Conservation (phyloP, 495 filamentous ascomycete genomes). For the Neurospora terricola region DNA sequence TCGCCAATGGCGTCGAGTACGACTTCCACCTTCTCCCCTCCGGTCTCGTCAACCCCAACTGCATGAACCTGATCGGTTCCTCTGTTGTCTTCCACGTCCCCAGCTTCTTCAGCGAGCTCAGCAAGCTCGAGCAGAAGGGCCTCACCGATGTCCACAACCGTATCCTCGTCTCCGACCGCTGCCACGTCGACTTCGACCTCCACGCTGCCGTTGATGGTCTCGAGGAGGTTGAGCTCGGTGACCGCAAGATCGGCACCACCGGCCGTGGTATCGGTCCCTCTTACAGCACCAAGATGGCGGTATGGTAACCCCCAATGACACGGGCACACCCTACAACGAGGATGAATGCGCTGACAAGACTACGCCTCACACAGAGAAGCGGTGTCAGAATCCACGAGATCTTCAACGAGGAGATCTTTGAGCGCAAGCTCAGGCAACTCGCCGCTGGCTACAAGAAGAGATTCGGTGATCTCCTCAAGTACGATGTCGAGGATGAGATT, state of each 20-base stretch:
- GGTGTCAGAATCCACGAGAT: constrained; percentile 71
- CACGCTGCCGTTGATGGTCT: constrained; percentile 75
- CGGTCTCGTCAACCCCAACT: constrained; percentile 66
- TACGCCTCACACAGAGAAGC: constrained; percentile 30
- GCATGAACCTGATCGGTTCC: constrained; percentile 76
- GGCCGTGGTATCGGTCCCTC: constrained; percentile 65
- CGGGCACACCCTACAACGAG: too few species aligned
- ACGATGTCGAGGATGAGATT: constrained; percentile 77
- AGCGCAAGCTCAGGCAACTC: constrained; percentile 58
- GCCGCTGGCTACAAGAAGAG: constrained; percentile 57
- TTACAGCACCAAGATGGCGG: constrained; percentile 70
- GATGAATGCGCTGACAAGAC: neutral
- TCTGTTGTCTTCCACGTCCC: constrained; percentile 73
- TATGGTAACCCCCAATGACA: neutral
- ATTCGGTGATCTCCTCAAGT: constrained; percentile 63
- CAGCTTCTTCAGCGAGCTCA: constrained; percentile 77
- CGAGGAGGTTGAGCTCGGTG: constrained; percentile 65
- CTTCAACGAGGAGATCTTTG: constrained; percentile 57
- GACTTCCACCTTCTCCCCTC: constrained; percentile 56
- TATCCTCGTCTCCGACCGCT: constrained; percentile 71
- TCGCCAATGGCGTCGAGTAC: constrained; percentile 28
- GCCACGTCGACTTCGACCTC: constrained; percentile 76
- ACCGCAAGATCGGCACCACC: constrained; percentile 46
- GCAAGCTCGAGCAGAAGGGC: constrained; percentile 60
- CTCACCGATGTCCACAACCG: constrained; percentile 52